Evolutionary conservation across 371 early-diverging fungal genomes (phyloP).

Genomic region (Umbelopsis sp.): DNA sequence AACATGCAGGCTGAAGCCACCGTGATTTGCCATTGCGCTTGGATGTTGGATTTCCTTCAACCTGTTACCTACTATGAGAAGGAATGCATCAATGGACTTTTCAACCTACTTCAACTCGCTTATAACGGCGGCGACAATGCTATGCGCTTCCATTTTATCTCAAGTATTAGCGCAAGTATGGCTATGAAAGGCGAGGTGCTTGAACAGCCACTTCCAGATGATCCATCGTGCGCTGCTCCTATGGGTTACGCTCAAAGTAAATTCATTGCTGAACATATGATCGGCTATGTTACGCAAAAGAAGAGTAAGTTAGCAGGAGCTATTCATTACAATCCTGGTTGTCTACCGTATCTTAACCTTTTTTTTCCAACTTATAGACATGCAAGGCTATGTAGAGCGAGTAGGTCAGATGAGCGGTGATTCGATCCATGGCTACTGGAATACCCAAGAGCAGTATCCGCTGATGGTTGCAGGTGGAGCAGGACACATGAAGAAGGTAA

Average conservation of each 20-base stretch:
- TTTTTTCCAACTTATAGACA: slow-evolving; percentile 6
- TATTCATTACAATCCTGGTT: background rate
- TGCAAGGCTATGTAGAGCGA: slow-evolving; percentile 41
- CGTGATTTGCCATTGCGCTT: slow-evolving; percentile 40
- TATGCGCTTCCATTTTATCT: slow-evolving; percentile 43
- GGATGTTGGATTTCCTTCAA: slow-evolving; percentile 40
- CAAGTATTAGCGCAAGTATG: slow-evolving; percentile 36
- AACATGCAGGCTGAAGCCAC: slow-evolving; percentile 33
- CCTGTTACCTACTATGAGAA: slow-evolving; percentile 38
- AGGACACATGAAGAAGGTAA: slow-evolving; percentile 29
- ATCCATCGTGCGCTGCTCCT: slow-evolving; percentile 37
- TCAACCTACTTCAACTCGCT: slow-evolving; percentile 41
- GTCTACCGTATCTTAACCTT: no score
- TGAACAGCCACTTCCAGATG: slow-evolving; percentile 33
- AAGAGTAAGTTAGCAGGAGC: slow-evolving; percentile 21
- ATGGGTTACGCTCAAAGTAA: slow-evolving; percentile 53
- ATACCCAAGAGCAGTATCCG: slow-evolving; percentile 43
- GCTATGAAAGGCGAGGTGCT: slow-evolving; percentile 20
- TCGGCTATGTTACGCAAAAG: slow-evolving; percentile 30
- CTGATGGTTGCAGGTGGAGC: slow-evolving; percentile 45
- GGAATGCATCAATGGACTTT: slow-evolving; percentile 37
- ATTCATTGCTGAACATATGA: slow-evolving; percentile 41
- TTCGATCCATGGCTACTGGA: slow-evolving; percentile 45
- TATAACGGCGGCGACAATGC: slow-evolving; percentile 29
- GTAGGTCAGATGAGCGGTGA: slow-evolving; percentile 51